phyloP scores from a whole-genome alignment of 1,284 basidiomycete genomes.

The Leccinum griseonigrum region DNA sequence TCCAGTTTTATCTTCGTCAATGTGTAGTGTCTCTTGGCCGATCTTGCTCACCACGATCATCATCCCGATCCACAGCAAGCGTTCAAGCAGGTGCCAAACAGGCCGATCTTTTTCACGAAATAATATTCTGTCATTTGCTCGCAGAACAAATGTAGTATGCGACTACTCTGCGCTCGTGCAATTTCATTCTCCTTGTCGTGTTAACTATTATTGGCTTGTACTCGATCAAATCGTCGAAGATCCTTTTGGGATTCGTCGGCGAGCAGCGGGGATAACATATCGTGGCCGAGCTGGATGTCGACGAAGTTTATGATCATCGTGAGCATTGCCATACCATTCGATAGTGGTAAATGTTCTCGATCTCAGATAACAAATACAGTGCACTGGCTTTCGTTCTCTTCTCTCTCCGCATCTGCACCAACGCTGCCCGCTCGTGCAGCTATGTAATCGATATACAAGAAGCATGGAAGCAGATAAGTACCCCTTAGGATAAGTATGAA shows the following conservation, averaged over 20 bases:
- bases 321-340: constrained; percentile 24
- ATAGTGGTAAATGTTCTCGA: not conserved
- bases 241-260: constrained; percentile 55
- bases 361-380: constrained; percentile 38
- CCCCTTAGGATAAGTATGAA: too few relatives aligned
- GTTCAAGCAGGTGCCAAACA: constrained; percentile 60
- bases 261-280: constrained; percentile 65
- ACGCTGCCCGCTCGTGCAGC: constrained; percentile 74
- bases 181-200: not conserved
- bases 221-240: constrained; percentile 67
- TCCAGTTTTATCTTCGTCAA: not conserved
- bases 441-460: constrained; percentile 63
- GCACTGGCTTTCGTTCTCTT: constrained; percentile 66
- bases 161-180: constrained; percentile 6
- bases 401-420: constrained; percentile 77
- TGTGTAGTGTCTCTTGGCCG: not conserved
- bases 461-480: too few relatives aligned
- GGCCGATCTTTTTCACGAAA: constrained; percentile 52
- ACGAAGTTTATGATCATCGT: constrained; percentile 66
- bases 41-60: constrained; percentile 67
- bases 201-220: constrained; percentile 1
- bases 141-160: constrained; percentile 54
- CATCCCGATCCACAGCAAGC: constrained; percentile 69
- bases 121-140: constrained; percentile 60
- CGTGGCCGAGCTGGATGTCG: constrained; percentile 73